Base-by-base conservation (phyloP, 306 rosid species). In the Biancaea sappan region DNA sequence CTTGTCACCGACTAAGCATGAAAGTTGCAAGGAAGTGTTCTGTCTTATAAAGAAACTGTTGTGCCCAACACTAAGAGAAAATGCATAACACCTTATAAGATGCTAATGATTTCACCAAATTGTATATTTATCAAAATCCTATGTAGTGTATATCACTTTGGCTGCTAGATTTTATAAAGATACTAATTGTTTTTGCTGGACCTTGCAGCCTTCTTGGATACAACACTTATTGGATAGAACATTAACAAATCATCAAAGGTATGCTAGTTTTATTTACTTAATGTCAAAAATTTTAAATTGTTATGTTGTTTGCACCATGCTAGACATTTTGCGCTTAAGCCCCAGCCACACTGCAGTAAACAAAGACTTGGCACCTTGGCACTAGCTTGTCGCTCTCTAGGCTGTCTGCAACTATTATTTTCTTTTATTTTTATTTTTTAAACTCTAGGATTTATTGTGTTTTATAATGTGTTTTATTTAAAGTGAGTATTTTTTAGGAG, bases 1-100 rank as follows among this genome's bases (percentile, higher is more conserved):
- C 77, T 73, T 84, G 76, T 94, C 98, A 28, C 99, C 95, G 0
- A 92, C 89, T 22, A 97, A 94, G 72, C 96, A 90, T 62, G 92
- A 90, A 79, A 87, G 88, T 60, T 86, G 83, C 52, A 86, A 79
- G 78, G 92, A 84, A 41, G 87, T 88, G 82, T 94, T 92, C 87
- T 81, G 92, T 72, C 96, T 64, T 72, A 94, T 94, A 53, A 94
- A 92, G 86, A 94, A 90, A 77, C 75, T 90, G 79, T 79, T 84
- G 84, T 84, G 19, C 88, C 95, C 2, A 91, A 88, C 34, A 24
- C 75, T 44, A 92, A 83, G 88, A 91, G 83, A 82, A 89, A 73
- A 85, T 83, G 78, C 51, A 87, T 60, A 81, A 60, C 81, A 77
- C 48, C 83, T 43, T 59, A 97, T 93, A 88, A 80, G 95, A 77